Evolutionary conservation across 805 yeast species (phyloP).

Genomic region (Candida ascalaphidarum): DNA sequence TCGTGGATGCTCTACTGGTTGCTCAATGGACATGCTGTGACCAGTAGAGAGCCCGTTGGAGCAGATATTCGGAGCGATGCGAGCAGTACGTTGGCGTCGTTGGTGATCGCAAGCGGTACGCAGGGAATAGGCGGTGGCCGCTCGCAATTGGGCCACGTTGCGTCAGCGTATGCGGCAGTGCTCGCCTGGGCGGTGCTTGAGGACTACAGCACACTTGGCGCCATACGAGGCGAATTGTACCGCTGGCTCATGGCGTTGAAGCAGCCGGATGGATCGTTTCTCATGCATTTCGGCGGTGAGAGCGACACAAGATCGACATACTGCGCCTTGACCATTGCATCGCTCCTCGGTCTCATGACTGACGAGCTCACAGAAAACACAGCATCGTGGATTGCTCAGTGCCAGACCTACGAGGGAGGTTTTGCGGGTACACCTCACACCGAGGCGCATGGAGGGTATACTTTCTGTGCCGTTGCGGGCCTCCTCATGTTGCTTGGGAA

Average conservation of each 20-base stretch:
- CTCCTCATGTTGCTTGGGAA: conserved; percentile 39
- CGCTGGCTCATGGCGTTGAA: conserved; percentile 63
- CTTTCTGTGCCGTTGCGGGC: conserved; percentile 78
- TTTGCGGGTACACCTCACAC: conserved; percentile 70
- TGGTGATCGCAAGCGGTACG: conserved; percentile 20
- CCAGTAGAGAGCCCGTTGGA: conserved; percentile 20
- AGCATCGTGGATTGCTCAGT: conserved; percentile 50
- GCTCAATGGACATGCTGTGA: conserved; percentile 31
- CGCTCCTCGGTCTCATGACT: conserved; percentile 54
- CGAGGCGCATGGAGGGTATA: conserved; percentile 97
- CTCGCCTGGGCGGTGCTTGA: conserved; percentile 50
- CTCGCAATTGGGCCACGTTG: conserved; percentile 77
- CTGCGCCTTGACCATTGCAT: conserved; percentile 72
- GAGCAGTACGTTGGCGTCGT: conserved; percentile 8
- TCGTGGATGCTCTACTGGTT: conserved; percentile 91
- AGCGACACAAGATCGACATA: conserved; percentile 78
- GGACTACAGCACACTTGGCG: conserved; percentile 21
- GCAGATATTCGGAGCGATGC: conserved; percentile 23
- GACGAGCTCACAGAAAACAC: conserved; percentile 48
- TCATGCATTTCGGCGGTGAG: conserved; percentile 75
- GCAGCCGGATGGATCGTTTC: conserved; percentile 64
- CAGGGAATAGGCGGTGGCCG: conserved; percentile 81
- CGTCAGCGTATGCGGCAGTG: conserved; percentile 74
- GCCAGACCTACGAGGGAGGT: conserved; percentile 96
- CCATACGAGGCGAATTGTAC: conserved; percentile 34